phyloP scores from a whole-genome alignment of 495 filamentous ascomycete species.

The Aspergillus homomorphus region DNA sequence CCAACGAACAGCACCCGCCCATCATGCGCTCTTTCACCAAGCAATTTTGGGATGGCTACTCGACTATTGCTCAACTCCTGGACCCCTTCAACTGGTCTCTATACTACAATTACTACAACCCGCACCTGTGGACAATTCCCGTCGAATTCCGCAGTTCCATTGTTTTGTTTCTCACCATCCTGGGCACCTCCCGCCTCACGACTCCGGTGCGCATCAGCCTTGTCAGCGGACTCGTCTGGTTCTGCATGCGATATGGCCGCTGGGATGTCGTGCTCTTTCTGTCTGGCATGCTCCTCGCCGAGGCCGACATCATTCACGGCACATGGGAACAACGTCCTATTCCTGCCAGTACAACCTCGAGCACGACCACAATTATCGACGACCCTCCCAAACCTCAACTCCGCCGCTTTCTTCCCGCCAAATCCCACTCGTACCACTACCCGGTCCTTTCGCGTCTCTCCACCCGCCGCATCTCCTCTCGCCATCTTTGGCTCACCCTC shows the following conservation, averaged over 20 bases:
- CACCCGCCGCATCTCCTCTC: conserved; percentile 38
- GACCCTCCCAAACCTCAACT: not conserved
- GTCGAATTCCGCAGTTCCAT: conserved; percentile 66
- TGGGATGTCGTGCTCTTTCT: conserved; percentile 62
- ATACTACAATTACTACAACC: conserved; percentile 59
- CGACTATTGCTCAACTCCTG: conserved; percentile 45
- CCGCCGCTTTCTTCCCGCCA: conserved; percentile 9
- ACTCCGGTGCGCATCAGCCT: conserved; percentile 44
- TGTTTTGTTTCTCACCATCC: conserved; percentile 57
- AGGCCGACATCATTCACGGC: conserved; percentile 51
- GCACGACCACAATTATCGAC: not conserved
- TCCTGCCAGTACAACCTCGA: not conserved
- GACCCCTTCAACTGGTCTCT: conserved; percentile 55
- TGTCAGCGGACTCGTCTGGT: conserved; percentile 46
- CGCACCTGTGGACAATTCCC: conserved; percentile 72
- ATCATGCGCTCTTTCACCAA: conserved; percentile 45
- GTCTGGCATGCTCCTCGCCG: conserved; percentile 57
- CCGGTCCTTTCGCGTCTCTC: conserved; percentile 19
- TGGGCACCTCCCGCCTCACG: conserved; percentile 53
- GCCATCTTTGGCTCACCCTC: conserved; percentile 53
- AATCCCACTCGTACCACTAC: conserved; percentile 11
- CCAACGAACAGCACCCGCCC: conserved; percentile 45
- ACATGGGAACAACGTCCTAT: conserved; percentile 32
- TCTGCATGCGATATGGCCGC: conserved; percentile 55
- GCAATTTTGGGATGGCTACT: conserved; percentile 48